Evolutionary conservation across 805 yeast genomes (phyloP).

Genomic region (Priceomyces castillae): DNA sequence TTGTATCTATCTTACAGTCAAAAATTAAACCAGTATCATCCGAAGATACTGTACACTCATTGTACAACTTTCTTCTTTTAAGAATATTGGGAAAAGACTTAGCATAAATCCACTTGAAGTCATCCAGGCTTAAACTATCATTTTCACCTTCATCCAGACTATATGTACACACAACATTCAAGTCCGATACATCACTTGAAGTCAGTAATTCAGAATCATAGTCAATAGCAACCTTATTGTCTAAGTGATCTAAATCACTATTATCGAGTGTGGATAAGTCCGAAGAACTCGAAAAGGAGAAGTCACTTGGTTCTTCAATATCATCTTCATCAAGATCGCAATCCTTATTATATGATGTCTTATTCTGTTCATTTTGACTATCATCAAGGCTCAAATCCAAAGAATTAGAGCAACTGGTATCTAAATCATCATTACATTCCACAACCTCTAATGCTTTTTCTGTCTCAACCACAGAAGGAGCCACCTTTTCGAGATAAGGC

Average conservation of each 20-base stretch:
- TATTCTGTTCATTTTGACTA: not conserved
- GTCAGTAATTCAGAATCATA: slow-evolving; percentile 3
- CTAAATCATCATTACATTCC: not conserved
- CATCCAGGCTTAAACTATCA: not conserved
- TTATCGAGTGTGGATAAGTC: not conserved
- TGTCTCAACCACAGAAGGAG: too few relatives aligned
- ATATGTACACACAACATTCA: not conserved
- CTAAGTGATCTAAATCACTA: slow-evolving; percentile 7
- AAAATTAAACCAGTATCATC: too few relatives aligned
- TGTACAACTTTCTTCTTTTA: not conserved
- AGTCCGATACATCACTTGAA: not conserved
- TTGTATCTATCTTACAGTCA: too few relatives aligned
- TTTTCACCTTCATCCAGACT: not conserved
- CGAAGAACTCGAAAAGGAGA: not conserved
- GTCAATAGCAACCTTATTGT: slow-evolving; percentile 4
- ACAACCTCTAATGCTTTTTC: not conserved
- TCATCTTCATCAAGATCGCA: slow-evolving; percentile 3
- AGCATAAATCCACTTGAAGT: not conserved
- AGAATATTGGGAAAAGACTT: not conserved
- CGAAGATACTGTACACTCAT: not conserved
- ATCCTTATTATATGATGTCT: not conserved
- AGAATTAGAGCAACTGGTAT: not conserved
- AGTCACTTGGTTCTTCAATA: not conserved
- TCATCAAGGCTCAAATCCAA: not conserved
- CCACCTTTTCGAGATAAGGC: too few relatives aligned